A percentile compares a stretch with the other conserved stretches of the same genome.
Evolutionary conservation across 306 rosid genomes (phyloP).

Genomic region (Casuarina glauca): DNA sequence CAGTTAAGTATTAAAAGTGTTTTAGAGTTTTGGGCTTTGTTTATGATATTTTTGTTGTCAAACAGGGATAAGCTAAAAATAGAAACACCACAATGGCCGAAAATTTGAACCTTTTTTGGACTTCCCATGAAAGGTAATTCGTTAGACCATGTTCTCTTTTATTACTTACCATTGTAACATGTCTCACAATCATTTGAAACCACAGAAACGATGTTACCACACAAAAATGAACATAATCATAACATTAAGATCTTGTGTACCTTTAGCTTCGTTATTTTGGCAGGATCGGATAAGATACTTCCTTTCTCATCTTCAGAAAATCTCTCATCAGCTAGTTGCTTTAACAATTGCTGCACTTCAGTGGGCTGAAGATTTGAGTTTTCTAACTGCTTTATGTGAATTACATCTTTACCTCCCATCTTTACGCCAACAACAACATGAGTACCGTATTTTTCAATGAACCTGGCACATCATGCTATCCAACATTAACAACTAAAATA

Average conservation of each 20-base stretch:
- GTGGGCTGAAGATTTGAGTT: slow-evolving; percentile 51
- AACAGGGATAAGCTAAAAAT: not conserved
- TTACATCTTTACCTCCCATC: slow-evolving; percentile 94
- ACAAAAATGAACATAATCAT: not conserved
- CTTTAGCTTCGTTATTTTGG: slow-evolving; percentile 45
- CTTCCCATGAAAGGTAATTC: not conserved
- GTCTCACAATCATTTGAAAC: not conserved
- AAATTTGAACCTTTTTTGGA: not conserved
- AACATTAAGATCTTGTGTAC: slow-evolving; percentile 31
- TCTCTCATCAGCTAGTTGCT: slow-evolving; percentile 71
- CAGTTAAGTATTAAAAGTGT: not conserved
- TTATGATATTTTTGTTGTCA: not conserved
- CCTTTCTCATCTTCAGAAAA: slow-evolving; percentile 50
- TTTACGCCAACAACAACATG: slow-evolving; percentile 85
- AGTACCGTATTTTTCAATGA: slow-evolving; percentile 87
- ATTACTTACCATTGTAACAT: not conserved
- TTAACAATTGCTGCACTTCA: slow-evolving; percentile 72
- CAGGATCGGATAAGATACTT: slow-evolving; percentile 32
- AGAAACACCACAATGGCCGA: not conserved
- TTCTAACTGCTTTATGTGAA: slow-evolving; percentile 70
- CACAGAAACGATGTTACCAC: not conserved
- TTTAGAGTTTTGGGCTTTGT: not conserved
- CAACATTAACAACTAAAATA: slow-evolving; percentile 3
- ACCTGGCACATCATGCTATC: slow-evolving; percentile 51
- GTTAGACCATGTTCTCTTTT: not conserved